Evolutionary conservation across 352 stramenopile species (phyloP).

Genomic region (Pseudoperonospora humuli): DNA sequence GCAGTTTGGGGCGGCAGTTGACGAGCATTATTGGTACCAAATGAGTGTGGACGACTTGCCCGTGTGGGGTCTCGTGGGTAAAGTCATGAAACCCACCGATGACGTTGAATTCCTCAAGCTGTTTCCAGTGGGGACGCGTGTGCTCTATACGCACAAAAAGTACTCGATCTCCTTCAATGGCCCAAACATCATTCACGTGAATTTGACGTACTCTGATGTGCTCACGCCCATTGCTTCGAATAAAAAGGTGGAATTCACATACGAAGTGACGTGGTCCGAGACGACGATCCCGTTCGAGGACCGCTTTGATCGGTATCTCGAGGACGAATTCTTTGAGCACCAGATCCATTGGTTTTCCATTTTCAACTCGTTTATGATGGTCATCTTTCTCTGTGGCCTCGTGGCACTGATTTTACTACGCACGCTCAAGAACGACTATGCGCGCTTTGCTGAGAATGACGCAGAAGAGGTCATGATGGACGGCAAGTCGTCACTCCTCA

Average conservation of each 20-base stretch:
- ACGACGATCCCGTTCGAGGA: slow-evolving; percentile 92
- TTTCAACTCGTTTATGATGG: slow-evolving; percentile 98
- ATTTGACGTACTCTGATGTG: slow-evolving; percentile 92
- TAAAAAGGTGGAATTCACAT: slow-evolving; percentile 90
- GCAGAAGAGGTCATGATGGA: slow-evolving; percentile 82
- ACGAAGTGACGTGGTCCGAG: slow-evolving; percentile 89
- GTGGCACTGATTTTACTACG: slow-evolving; percentile 91
- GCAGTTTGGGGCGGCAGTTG: slow-evolving; percentile 77
- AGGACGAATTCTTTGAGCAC: slow-evolving; percentile 99
- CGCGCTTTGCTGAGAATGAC: slow-evolving; percentile 84
- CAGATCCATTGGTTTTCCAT: slow-evolving; percentile 98
- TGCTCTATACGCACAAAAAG: slow-evolving; percentile 96
- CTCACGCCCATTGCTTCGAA: slow-evolving; percentile 79
- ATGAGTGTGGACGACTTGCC: slow-evolving; percentile 98
- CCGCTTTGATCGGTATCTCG: slow-evolving; percentile 96
- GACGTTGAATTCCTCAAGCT: slow-evolving; percentile 76
- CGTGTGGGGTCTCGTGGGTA: slow-evolving; percentile 97
- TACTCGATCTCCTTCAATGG: slow-evolving; percentile 96
- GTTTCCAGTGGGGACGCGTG: slow-evolving; percentile 65
- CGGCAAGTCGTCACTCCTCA: slow-evolving; percentile 69
- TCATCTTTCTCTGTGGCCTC: slow-evolving; percentile 93
- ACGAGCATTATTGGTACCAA: slow-evolving; percentile 99
- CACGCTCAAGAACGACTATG: slow-evolving; percentile 93
- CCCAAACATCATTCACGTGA: slow-evolving; percentile 96
- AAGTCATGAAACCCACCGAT: slow-evolving; percentile 89